Conservation (phyloP, 345 rosid species). For the Tarenaya hassleriana region DNA sequence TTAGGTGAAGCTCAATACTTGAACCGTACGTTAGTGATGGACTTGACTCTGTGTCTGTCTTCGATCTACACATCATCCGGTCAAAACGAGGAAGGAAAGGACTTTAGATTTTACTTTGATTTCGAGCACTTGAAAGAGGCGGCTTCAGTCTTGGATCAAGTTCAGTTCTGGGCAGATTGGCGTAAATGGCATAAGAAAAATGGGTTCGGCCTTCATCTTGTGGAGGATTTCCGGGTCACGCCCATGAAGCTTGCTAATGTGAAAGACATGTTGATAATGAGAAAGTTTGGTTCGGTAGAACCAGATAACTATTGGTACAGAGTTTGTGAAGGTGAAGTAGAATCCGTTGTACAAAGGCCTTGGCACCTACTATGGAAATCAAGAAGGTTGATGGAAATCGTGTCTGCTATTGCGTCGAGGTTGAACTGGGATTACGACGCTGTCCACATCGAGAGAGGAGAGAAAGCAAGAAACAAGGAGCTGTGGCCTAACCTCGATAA, state of each 20-base stretch:
- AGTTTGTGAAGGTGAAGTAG: constrained; percentile 93
- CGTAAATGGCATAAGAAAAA: constrained; percentile 59
- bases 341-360: constrained; percentile 62
- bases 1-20: constrained; percentile 89
- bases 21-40: constrained; percentile 87
- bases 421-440: constrained; percentile 93
- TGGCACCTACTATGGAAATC: constrained; percentile 95
- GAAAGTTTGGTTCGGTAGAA: constrained; percentile 84
- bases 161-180: constrained; percentile 88
- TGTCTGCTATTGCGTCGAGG: constrained; percentile 58
- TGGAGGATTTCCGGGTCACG: constrained; percentile 60
- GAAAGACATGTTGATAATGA: constrained; percentile 72
- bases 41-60: constrained; percentile 70
- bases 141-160: constrained; percentile 79
- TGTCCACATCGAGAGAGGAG: constrained; percentile 76
- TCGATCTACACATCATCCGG: constrained; percentile 66
- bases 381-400: constrained; percentile 83
- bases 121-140: constrained; percentile 87
- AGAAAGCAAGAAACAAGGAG: constrained; percentile 66
- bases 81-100: constrained; percentile 89
- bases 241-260: constrained; percentile 69
- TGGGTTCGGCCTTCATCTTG: constrained; percentile 46
- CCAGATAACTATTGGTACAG: constrained; percentile 96
- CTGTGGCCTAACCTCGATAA: constrained; percentile 82
- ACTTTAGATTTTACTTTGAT: constrained; percentile 89